Percentiles rank a stretch among this genome's conserved stretches.
Evolutionary conservation across 2,329 filamentous ascomycete species (phyloP).

Genomic region (Diaporthe sp.): DNA sequence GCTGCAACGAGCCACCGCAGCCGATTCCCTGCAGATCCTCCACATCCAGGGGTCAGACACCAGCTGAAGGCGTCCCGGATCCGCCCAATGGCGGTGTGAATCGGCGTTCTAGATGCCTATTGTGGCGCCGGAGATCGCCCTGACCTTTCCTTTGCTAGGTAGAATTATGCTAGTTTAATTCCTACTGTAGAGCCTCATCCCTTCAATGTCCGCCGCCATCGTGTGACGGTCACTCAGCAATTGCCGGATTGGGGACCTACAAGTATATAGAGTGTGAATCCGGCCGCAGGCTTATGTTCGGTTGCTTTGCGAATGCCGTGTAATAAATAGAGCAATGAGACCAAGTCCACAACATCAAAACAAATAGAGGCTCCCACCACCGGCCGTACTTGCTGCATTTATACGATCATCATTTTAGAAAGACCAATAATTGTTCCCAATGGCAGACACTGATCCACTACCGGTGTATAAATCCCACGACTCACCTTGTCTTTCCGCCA

Average conservation of each 20-base stretch:
- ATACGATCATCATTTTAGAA: background rate
- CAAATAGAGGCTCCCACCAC: background rate
- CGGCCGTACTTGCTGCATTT: background rate
- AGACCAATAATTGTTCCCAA: background rate
- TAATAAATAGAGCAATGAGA: background rate
- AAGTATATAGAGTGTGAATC: background rate
- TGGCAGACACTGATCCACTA: background rate
- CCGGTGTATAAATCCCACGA: background rate
- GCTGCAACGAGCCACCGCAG: constrained; percentile 5
- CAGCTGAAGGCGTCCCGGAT: constrained; percentile 26
- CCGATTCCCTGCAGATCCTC: constrained; percentile 21
- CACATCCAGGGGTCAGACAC: constrained; percentile 24
- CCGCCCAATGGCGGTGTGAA: background rate
- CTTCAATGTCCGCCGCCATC: constrained; percentile 26
- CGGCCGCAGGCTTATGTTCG: background rate
- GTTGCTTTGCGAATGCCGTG: background rate
- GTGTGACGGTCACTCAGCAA: constrained; percentile 5
- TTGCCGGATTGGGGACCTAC: background rate
- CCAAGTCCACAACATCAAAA: background rate
- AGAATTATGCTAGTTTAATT: constrained; percentile 26
- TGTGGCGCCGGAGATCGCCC: constrained; percentile 28
- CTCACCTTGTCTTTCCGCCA: background rate
- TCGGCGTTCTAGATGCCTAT: constrained; percentile 5
- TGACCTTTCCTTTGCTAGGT: background rate
- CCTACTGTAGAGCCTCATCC: constrained; percentile 32